These are phyloP conservation scores for Teunomyces funiuensis DNA, from an alignment of 805 yeast genomes.

Conservation along the genomic window DNA sequence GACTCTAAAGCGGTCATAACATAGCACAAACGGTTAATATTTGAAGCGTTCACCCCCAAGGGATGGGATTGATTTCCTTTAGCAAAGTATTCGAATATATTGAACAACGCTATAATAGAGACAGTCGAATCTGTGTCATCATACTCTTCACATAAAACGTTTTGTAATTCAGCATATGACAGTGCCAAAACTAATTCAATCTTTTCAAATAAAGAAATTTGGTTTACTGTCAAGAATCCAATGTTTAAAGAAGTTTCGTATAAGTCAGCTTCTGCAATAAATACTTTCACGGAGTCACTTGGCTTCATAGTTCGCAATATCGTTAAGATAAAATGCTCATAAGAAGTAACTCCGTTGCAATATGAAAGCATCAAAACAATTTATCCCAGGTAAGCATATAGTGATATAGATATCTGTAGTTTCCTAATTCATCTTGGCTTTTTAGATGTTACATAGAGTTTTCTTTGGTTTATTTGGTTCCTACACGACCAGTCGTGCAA, in stretches of 20 bases:
- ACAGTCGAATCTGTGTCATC: background rate
- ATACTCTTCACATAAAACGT: background rate
- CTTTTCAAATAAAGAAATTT: background rate
- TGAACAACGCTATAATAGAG: background rate
- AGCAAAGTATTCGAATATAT: background rate
- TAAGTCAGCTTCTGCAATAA: background rate
- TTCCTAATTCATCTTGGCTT: background rate
- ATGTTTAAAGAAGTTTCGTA: background rate
- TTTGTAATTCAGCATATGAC: background rate
- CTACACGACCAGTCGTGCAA: slow-evolving; percentile 3
- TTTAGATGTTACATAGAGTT: background rate
- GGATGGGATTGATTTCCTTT: background rate
- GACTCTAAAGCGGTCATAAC: background rate
- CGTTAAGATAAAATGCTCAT: slow-evolving; percentile 1
- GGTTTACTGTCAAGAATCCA: background rate
- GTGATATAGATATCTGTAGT: background rate
- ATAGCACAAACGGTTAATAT: background rate
- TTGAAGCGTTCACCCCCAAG: background rate
- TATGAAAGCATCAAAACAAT: background rate
- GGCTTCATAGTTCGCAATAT: background rate
- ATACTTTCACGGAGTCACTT: background rate
- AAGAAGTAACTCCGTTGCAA: background rate
- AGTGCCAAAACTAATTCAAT: background rate
- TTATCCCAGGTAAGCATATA: background rate
- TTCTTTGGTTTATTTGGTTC: background rate